phyloP scores from a whole-genome alignment of 208 protist genomes.

The Wallacemonas collosoma region DNA sequence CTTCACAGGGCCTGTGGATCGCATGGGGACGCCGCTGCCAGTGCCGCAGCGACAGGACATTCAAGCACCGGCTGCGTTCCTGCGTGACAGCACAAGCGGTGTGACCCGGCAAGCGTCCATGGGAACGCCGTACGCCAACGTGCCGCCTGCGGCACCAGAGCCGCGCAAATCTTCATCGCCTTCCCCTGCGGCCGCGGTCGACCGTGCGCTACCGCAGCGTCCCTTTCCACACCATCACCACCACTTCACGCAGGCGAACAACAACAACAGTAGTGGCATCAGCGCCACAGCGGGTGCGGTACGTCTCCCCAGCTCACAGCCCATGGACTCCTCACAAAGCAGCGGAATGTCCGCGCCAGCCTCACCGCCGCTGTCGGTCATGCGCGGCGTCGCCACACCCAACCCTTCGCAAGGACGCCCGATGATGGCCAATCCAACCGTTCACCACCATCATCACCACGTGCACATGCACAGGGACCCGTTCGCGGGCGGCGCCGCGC shows the following conservation, averaged over 20 bases:
- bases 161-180: slow-evolving; percentile 4
- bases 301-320: background rate
- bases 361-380: background rate
- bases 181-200: background rate
- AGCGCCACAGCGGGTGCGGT: too few species aligned
- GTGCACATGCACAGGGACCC: slow-evolving; percentile 15
- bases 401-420: background rate
- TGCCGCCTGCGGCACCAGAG: background rate
- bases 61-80: slow-evolving; percentile 6
- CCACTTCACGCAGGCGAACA: slow-evolving; percentile 6
- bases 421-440: background rate
- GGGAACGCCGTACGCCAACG: background rate
- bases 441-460: slow-evolving; percentile 29
- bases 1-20: background rate
- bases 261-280: background rate
- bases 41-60: background rate
- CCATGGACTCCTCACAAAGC: background rate
- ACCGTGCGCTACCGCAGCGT: background rate
- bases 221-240: slow-evolving; percentile 26
- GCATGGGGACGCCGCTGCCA: background rate
- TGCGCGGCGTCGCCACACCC: background rate
- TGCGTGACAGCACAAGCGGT: background rate
- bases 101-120: background rate
- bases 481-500: background rate
- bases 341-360: background rate